phyloP scores from a whole-genome alignment of 495 filamentous ascomycete genomes.

The Collariella sp. region DNA sequence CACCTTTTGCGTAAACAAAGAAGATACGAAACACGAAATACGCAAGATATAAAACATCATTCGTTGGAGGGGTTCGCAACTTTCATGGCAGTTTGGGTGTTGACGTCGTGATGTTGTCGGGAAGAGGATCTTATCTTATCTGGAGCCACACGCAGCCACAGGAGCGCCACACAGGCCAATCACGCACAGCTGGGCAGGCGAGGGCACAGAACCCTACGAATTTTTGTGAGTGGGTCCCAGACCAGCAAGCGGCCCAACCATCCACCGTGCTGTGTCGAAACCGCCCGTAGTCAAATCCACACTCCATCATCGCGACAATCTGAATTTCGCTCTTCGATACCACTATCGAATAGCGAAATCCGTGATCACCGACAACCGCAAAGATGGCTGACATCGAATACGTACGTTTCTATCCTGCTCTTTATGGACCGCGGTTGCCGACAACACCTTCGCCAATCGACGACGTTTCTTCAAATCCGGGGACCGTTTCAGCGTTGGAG shows the following conservation, averaged over 20 bases:
- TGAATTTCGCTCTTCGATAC: slow-evolving; percentile 34
- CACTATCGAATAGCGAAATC: slow-evolving; percentile 31
- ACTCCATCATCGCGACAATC: slow-evolving; percentile 26
- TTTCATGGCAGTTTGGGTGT: neutral
- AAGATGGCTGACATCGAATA: slow-evolving; percentile 90
- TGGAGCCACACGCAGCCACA: slow-evolving; percentile 10
- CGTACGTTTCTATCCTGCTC: slow-evolving; percentile 49
- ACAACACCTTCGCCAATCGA: neutral
- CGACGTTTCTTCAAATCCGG: neutral
- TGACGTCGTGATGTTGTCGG: neutral
- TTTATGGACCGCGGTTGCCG: neutral
- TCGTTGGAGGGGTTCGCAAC: too few species aligned
- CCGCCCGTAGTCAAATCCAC: slow-evolving; percentile 23
- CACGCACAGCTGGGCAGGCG: slow-evolving; percentile 12
- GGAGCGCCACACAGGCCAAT: slow-evolving; percentile 2
- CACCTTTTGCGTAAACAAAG: too few species aligned
- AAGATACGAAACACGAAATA: too few species aligned
- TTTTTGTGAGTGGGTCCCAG: slow-evolving; percentile 25
- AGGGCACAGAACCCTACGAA: slow-evolving; percentile 34
- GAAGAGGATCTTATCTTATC: neutral
- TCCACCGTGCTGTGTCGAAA: slow-evolving; percentile 12
- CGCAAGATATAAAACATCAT: too few species aligned
- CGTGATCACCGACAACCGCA: slow-evolving; percentile 42
- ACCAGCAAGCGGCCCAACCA: slow-evolving; percentile 12
- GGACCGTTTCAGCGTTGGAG: neutral